Base-by-base conservation (phyloP, 1,139 yeast species). In the Debaryomycetaceae sp. region DNA sequence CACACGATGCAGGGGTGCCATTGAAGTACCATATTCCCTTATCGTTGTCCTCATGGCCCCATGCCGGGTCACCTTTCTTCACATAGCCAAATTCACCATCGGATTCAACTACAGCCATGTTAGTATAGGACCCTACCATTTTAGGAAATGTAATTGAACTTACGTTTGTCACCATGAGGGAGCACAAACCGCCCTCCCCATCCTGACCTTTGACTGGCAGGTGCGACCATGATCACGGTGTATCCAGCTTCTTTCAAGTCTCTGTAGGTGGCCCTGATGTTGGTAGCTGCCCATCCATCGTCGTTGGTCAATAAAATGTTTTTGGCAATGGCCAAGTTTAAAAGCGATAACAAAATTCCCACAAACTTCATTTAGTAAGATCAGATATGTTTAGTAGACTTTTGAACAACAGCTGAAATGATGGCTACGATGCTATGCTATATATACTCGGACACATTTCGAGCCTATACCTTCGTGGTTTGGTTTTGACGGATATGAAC, bases 241-340 rank as follows among this genome's bases (percentile, higher is more conserved):
- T 80, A 81, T 34, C 83, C 85, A 17, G 80, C 83, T 14, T 61
- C 66, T 53, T 70, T 76, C 59, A 80, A 70, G 48, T 70, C 78
- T 53, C 73, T 66, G 72, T 80, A 80, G 37, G 81, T 63, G 36
- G 85, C 83, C 63, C 85, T 76, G 59, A 80, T 76, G 62, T 79
- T 78, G 47, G 84, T 78, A 31, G 84, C 65, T 23, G 74, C 75
- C 80, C 80, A 80, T 35, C 81, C 75, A 56, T 80, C 86, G 62
- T 80, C 86, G 57, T 80, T 80, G 53, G 84, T 73, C 49, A 80
- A 66, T 46, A 80, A 62, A 54, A 80, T 79, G 63, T 73, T 79
- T 59, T 79, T 72, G 36, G 43, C 43, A n/a, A 41, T n/a, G 2
- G 36, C 27, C 31, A 41, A 13, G 23, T 20, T 30, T 17, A 36